Evolutionary conservation across 768 basidiomycete species (phyloP), one percentile per base, ranked within the genome.

Genomic region (Epithele typhae): DNA sequence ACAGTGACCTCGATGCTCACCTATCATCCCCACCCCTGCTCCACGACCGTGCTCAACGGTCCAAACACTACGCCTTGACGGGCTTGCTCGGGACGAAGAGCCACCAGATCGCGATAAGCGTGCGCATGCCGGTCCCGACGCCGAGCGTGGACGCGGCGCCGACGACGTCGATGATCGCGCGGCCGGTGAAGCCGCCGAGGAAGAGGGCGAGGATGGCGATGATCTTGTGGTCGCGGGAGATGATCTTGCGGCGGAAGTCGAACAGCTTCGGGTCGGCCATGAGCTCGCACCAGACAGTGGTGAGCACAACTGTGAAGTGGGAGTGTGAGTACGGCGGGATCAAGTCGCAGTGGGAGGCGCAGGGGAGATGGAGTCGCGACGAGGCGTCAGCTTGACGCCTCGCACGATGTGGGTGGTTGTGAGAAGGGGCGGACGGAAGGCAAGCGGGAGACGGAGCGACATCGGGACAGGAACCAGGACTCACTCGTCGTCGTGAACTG

Each of bases 221-320:
- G 37, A 81, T 59, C 59, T 82, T 81, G 65, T 87, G 81, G 61
- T 92, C 88, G 38, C 88, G 81, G 1, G 81, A 71, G 8, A 60
- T 61, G 51, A 86, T 74, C 41, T 66, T 66, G 40, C 75, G 68
- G 33, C 73, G 72, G 37, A 77, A 46, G 21, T 72, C 58, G 72
- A 92, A 85, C 18, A 94, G 76, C 38, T 77, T 66, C 0, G 90
- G 90, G 62, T 91, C 88, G 40, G 82, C 82, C 75, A 87, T 76
- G 39, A 93, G 77, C 57, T 93, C 91, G 54, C 90, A 88, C 89
- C 89, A 93, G 46, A 91, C 77, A 15, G 87, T 88, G 14, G 91
- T 93, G 9, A 93, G 72, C 36, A 92, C 87, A 53, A 91, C 87
- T 81, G 61, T n/a, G n/a, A n/a, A n/a, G n/a, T n/a, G n/a, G n/a